Evolutionary conservation across 1,139 yeast genomes (phyloP), one percentile per base, ranked within the genome.

Genomic region (Scheffersomyces insectosa): DNA sequence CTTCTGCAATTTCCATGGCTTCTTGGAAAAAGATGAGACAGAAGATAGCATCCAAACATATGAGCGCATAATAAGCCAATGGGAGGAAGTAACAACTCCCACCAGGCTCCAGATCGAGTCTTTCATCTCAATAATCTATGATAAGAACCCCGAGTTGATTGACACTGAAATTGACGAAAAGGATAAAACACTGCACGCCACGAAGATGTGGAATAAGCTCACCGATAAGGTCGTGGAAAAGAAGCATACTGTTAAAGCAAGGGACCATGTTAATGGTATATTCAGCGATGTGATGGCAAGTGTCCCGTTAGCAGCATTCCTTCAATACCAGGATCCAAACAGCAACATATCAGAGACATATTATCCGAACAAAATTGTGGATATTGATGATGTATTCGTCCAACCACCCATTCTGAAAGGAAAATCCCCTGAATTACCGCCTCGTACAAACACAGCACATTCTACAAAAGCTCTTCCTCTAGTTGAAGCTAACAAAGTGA

Each of bases 1-100:
- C 47, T 76, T 64, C 48, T 51, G 68, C 9, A 56, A 57, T 5
- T 63, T 64, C 44, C 77, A 76, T 48, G 83, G 83, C 0, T 53
- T 69, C 14, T 44, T 55, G 33, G 46, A 42, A 3, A 33, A 29
- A 3, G 23, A 36, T 3, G 42, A 43, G 10, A 28, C 49, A 23
- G 44, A 45, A 4, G 47, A 42, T n/a, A 36, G 38, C n/a, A 51
- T 54, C 16, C 48, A 40, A 16, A 37, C 50, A 5, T 65, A 45
- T 28, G 62, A 62, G 11, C 41, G 48, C 0, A 66, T 74, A 11
- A 46, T 57, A 1, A 61, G 58, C 11, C 48, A 57, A 25, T 75
- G 79, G 79, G 76, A 72, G 40, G 41, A 51, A 6, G 47, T 59
- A 10, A 53, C 56, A 42, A 68, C 66, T 13, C 65, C 67, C 1